Conservation (phyloP, 345 rosid genomes). For the Heritiera littoralis region DNA sequence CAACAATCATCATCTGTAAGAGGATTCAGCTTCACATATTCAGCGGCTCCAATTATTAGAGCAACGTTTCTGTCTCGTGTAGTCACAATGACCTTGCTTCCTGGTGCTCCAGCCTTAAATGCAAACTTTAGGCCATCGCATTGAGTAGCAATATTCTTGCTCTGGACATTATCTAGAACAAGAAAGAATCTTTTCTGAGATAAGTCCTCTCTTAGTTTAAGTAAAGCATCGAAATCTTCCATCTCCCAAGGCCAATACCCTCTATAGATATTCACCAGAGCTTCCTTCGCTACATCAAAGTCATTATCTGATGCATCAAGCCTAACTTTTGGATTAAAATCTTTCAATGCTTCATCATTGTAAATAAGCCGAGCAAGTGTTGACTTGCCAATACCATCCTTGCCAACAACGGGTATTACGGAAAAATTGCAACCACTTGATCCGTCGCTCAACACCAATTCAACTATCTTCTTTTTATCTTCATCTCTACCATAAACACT, state of each 20-base stretch:
- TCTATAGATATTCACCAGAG: neutral
- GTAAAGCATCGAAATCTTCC: neutral
- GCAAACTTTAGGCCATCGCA: neutral
- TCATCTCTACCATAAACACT: neutral
- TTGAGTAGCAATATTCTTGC: neutral
- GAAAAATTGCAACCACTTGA: neutral
- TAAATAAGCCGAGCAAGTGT: constrained; percentile 15
- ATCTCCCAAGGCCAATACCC: neutral
- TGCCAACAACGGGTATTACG: neutral
- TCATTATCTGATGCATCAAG: neutral
- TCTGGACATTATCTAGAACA: neutral
- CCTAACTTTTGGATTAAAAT: neutral
- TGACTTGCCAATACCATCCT: neutral
- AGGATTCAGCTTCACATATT: constrained; percentile 2
- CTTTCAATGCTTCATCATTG: neutral
- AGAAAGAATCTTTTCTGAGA: neutral
- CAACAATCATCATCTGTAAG: neutral
- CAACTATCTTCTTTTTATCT: neutral
- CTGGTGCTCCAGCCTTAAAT: neutral
- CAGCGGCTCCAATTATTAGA: neutral
- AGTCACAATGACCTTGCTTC: neutral
- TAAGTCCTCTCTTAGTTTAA: neutral
- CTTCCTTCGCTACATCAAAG: neutral
- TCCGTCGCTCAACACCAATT: neutral
- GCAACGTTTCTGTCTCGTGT: neutral